Percentiles rank a stretch among this genome's conserved stretches.
Conservation (phyloP, 73 alveolate species). For the Paramecium biaurelia region DNA sequence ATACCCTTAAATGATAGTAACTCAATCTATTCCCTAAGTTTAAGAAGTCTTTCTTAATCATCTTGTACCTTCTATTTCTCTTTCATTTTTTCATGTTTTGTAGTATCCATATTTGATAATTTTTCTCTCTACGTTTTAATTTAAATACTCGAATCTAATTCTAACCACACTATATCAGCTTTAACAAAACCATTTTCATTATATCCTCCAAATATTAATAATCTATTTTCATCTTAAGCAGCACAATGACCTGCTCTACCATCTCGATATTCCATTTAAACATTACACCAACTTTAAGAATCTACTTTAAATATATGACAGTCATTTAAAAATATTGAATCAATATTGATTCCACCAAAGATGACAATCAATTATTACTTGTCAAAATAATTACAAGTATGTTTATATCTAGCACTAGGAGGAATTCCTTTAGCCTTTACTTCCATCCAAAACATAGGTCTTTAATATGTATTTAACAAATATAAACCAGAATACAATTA, state of each 20-base stretch:
- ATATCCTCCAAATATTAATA: conserved; percentile 25
- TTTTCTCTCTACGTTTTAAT: background rate
- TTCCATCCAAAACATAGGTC: conserved; percentile 30
- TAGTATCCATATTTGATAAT: background rate
- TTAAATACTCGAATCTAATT: background rate
- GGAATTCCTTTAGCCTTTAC: conserved; percentile 2
- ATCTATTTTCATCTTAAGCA: background rate
- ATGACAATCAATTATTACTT: background rate
- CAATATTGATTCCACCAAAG: conserved; percentile 18
- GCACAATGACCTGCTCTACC: conserved; percentile 52
- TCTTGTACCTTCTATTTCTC: background rate
- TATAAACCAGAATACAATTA: background rate
- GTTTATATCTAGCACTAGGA: conserved; percentile 46
- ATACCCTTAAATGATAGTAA: background rate
- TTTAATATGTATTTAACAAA: background rate
- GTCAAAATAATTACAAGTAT: background rate
- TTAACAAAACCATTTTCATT: conserved; percentile 18
- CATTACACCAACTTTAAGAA: background rate
- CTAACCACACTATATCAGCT: background rate
- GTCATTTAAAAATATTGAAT: conserved; percentile 39
- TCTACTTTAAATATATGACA: conserved; percentile 42
- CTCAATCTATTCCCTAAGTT: background rate
- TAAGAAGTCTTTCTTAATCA: background rate
- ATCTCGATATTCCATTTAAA: conserved; percentile 24
- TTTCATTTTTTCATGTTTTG: conserved; percentile 3